Conservation (phyloP, 345 rosid species). For the Ceriops zippeliana region DNA sequence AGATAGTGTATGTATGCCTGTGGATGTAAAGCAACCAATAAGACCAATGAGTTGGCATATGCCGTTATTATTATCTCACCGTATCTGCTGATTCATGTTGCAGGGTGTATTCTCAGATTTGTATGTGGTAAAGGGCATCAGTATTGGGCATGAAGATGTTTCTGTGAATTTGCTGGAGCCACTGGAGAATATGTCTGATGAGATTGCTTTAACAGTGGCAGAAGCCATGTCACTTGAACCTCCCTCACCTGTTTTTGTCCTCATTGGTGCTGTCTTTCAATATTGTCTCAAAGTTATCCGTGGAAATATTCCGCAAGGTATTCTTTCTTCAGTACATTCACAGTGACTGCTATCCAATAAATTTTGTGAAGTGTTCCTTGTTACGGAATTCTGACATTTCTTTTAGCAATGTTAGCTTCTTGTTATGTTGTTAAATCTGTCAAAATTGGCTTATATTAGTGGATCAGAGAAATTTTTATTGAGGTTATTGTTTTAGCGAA, state of each 20-base stretch:
- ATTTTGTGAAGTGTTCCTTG: not conserved
- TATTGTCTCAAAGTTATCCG: conserved; percentile 75
- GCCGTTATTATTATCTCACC: conserved; percentile 10
- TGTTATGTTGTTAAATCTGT: not conserved
- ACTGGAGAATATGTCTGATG: conserved; percentile 56
- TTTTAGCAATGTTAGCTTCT: not conserved
- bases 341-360: conserved; percentile 3
- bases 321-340: conserved; percentile 16
- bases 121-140: conserved; percentile 74
- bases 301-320: conserved; percentile 81
- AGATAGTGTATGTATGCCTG: conserved; percentile 54
- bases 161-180: conserved; percentile 79
- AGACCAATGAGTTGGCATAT: not conserved
- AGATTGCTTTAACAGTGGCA: conserved; percentile 81
- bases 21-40: conserved; percentile 6
- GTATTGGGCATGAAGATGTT: conserved; percentile 83
- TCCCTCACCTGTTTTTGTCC: conserved; percentile 80
- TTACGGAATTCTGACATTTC: not conserved
- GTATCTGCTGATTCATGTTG: conserved; percentile 24
- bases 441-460: not conserved
- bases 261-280: conserved; percentile 69
- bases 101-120: conserved; percentile 91
- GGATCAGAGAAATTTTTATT: not conserved
- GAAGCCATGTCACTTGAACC: conserved; percentile 95
- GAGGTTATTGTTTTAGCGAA: not conserved